These are phyloP conservation scores for Cutaneotrichosporon cutaneum DNA, from an alignment of 1,284 basidiomycete species.

Conservation along the genomic window DNA sequence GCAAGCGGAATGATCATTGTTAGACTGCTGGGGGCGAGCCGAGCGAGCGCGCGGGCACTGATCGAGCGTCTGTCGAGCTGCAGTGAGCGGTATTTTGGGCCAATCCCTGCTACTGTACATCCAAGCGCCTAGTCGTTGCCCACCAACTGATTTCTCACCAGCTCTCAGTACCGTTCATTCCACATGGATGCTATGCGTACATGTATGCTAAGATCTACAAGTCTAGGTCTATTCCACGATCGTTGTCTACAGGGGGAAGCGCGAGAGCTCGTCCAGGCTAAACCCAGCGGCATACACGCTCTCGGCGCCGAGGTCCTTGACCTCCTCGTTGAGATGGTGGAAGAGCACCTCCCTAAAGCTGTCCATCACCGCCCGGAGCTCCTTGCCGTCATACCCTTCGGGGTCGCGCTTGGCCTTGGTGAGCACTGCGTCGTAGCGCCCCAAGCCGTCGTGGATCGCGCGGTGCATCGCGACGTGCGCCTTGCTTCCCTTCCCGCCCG, in stretches of 20 bases:
- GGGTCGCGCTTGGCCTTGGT: slow-evolving; percentile 58
- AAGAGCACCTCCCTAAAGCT: slow-evolving; percentile 66
- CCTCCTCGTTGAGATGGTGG: slow-evolving; percentile 67
- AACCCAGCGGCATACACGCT: slow-evolving; percentile 65
- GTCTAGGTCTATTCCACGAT: no score
- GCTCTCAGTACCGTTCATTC: no score
- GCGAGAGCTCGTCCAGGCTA: slow-evolving; percentile 62
- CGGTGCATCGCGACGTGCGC: slow-evolving; percentile 64
- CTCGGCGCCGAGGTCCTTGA: slow-evolving; percentile 61
- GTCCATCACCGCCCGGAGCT: slow-evolving; percentile 63
- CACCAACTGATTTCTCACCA: no score
- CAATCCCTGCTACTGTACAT: no score
- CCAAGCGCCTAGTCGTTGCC: no score
- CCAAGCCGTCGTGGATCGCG: slow-evolving; percentile 63
- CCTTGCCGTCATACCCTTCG: slow-evolving; percentile 59
- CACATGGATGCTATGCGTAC: not conserved
- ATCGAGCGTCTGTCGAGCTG: no score
- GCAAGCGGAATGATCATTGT: slow-evolving; percentile 11
- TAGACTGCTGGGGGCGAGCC: not conserved
- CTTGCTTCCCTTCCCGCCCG: slow-evolving; percentile 51
- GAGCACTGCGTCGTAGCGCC: slow-evolving; percentile 58
- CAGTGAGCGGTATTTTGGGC: no score
- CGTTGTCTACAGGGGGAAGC: slow-evolving; percentile 56
- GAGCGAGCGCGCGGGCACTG: not conserved
- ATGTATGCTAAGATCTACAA: not conserved